Evolutionary conservation across 371 early-diverging fungal species (phyloP).

Genomic region (Lichtheimia ramosa): DNA sequence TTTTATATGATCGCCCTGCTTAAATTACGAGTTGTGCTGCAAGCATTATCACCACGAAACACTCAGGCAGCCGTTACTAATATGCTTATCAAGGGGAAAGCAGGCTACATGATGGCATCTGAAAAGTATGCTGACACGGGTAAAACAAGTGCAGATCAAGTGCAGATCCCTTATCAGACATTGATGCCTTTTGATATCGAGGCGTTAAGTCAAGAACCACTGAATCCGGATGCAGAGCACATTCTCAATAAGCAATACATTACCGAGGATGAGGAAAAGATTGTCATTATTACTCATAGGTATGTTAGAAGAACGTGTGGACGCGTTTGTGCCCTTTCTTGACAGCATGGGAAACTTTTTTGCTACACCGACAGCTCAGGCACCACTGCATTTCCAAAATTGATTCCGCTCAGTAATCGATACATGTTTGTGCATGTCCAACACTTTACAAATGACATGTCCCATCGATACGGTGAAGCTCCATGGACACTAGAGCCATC

Average conservation of each 20-base stretch:
- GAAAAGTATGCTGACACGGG: conserved; percentile 13
- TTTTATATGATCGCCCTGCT: conserved; percentile 22
- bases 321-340: too few species aligned
- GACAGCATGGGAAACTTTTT: too few species aligned
- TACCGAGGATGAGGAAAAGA: conserved; percentile 9
- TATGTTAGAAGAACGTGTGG: too few species aligned
- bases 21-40: conserved; percentile 16
- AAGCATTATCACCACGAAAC: conserved; percentile 33
- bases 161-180: background rate
- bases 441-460: background rate
- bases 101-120: conserved; percentile 12
- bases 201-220: too few species aligned
- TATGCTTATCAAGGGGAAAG: conserved; percentile 17
- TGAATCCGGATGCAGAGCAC: too few species aligned
- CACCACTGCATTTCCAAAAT: conserved; percentile 26
- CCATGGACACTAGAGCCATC: too few species aligned
- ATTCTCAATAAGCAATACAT: background rate
- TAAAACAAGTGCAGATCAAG: background rate
- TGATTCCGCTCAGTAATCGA: conserved; percentile 28
- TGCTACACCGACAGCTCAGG: conserved; percentile 20
- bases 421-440: conserved; percentile 11
- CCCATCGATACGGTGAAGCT: too few species aligned
- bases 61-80: conserved; percentile 20
- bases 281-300: conserved; percentile 14
- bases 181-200: conserved; percentile 3